phyloP scores from a whole-genome alignment of 148 eudicot genomes.

The Chenopodium quinoa region DNA sequence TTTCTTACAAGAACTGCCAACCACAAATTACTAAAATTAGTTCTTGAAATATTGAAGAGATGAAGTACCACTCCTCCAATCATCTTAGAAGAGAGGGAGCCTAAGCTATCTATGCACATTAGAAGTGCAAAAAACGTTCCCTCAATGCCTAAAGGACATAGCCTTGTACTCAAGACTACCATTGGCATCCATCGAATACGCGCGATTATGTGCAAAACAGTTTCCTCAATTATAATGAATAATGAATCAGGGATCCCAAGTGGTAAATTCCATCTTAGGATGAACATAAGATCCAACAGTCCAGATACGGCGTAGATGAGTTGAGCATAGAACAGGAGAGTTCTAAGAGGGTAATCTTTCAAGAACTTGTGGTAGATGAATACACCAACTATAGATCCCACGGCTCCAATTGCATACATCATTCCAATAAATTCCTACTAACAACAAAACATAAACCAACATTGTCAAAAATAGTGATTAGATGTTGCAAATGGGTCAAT shows the following conservation, averaged over 20 bases:
- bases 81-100: slow-evolving; percentile 49
- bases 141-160: slow-evolving; percentile 63
- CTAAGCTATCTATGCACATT: slow-evolving; percentile 68
- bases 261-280: slow-evolving; percentile 49
- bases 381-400: slow-evolving; percentile 60
- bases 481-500: no score
- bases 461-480: no score
- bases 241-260: slow-evolving; percentile 56
- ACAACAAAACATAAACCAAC: neutral
- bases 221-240: slow-evolving; percentile 53
- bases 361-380: slow-evolving; percentile 51
- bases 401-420: slow-evolving; percentile 55
- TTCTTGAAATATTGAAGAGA: slow-evolving; percentile 52
- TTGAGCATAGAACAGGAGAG: slow-evolving; percentile 48
- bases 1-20: slow-evolving; percentile 49
- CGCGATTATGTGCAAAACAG: slow-evolving; percentile 32
- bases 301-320: slow-evolving; percentile 49
- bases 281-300: slow-evolving; percentile 58
- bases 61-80: slow-evolving; percentile 56
- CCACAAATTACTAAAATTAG: slow-evolving; percentile 58
- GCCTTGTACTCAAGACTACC: slow-evolving; percentile 52
- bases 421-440: slow-evolving; percentile 59
- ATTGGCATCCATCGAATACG: slow-evolving; percentile 64
- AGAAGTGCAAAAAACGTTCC: slow-evolving; percentile 65
- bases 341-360: slow-evolving; percentile 46